Evolutionary conservation across 2,329 filamentous ascomycete genomes (phyloP), one percentile per base, ranked within the genome.

Genomic region (Pseudocercospora fijiensis): DNA sequence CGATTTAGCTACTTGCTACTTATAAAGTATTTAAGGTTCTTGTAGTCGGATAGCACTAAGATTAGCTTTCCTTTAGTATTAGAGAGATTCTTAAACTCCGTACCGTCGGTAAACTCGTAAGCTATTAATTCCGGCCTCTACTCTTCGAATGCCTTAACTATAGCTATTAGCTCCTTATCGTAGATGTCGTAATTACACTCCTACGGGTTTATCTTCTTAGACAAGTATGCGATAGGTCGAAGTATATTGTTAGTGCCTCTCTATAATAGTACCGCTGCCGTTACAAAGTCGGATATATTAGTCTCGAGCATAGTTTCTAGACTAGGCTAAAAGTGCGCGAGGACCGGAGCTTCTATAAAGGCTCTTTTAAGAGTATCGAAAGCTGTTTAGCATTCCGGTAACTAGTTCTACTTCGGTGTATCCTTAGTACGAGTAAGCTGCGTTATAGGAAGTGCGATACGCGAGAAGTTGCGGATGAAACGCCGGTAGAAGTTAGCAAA

Each of bases 1-100:
- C 65, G 26, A 57, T 69, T 77, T 1, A 77, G 69, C 26, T 62
- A 28, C 64, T 76, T 76, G n/a, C n/a, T 37, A 8, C 13, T 37
- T 37, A 37, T 37, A 37, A n/a, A n/a, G n/a, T n/a, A 37, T 37
- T 37, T 8, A 13, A 37, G 7, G n/a, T n/a, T n/a, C n/a, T n/a
- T n/a, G n/a, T n/a, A n/a, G n/a, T n/a, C n/a, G n/a, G n/a, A n/a
- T n/a, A 37, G 30, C 7, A 37, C 13, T 8, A 37, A 37, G 30
- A 8, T 37, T 13, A 13, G 30, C 30, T 37, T 37, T 37, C 30
- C 13, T 37, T 37, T 13, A 8, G 13, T 37, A 37, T 37, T 37
- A 37, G 13, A 13, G 13, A 37, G 30, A 37, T 37, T 37, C 30
- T 37, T 37, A 37, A 37, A 37, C 30, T 37, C 30, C 13, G 13